Evolutionary conservation across 352 stramenopile species (phyloP), one percentile per base, ranked within the genome.

Genomic region (Phytophthora cajani): DNA sequence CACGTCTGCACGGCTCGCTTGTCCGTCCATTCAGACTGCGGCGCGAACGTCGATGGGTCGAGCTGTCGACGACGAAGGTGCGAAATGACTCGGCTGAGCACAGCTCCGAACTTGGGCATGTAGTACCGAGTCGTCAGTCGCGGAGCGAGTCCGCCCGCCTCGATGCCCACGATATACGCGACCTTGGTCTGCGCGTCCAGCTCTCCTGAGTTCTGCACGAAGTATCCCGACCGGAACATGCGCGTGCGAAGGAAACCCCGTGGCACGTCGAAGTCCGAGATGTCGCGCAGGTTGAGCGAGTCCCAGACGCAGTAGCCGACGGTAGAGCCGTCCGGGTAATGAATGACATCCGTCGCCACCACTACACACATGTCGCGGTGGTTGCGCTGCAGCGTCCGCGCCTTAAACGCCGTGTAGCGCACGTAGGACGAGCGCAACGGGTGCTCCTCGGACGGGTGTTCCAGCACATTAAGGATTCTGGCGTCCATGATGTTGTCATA

Each of bases 251-350:
- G 67, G 27, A 82, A 79, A 12, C 72, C 75, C 11, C 67, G 65
- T 0, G 72, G 78, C 7, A 85, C 58, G 21, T 82, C 59, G 7
- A 82, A 67, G 16, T 78, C 47, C 9, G 67, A 80, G 14, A 82
- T 58, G 32, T 82, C 66, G 33, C 62, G 63, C 36, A 81, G 30
- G 46, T 82, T 78, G 10, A 85, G 72, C 61, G 78, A 85, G 59
- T 85, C 78, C 78, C 78, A 85, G 10, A 85, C 78, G 52, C 78
- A 85, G 57, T 85, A 85, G 59, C 78, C 78, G 21, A 82, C n/a
- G 0, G 72, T 85, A 17, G 78, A 82, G 33, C 78, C 78, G 38
- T 85, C 69, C 16, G 74, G 60, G 46, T 50, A 75, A 14, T 72
- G 30, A 8, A 74, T 74, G 36, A 85, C 74, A 17, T 85, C 65